phyloP scores from a whole-genome alignment of 2,329 filamentous ascomycete species.

The Trichoderma afroharzianum region DNA sequence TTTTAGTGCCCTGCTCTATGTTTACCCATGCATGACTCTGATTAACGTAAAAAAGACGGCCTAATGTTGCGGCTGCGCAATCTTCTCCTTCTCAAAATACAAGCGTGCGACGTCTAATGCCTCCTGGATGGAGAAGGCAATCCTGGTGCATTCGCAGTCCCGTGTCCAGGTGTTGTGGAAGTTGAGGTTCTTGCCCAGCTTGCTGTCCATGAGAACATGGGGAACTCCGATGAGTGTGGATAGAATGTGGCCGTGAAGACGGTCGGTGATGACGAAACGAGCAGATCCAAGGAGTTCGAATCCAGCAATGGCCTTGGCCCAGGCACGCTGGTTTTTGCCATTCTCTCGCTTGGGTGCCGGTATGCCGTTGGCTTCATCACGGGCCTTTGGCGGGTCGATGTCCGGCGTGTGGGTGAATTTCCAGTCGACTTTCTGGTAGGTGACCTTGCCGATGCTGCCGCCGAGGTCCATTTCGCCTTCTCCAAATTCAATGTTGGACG shows the following conservation, averaged over 20 bases:
- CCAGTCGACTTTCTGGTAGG: constrained; percentile 11
- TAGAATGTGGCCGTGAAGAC: constrained; percentile 3
- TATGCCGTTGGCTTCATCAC: background rate
- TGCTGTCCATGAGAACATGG: constrained; percentile 13
- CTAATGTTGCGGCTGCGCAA: background rate
- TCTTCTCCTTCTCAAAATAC: constrained; percentile 5
- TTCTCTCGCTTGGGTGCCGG: constrained; percentile 7
- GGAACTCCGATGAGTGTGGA: constrained; percentile 8
- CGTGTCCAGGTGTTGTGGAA: constrained; percentile 12
- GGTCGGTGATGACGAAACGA: constrained; percentile 8
- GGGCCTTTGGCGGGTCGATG: constrained; percentile 4
- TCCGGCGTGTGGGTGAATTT: constrained; percentile 12
- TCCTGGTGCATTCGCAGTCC: constrained; percentile 3
- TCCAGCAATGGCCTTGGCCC: constrained; percentile 10
- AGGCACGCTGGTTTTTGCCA: constrained; percentile 8
- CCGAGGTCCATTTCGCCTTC: constrained; percentile 5
- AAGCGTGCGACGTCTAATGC: constrained; percentile 5
- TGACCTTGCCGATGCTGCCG: constrained; percentile 5
- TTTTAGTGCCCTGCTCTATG: background rate
- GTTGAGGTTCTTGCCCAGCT: constrained; percentile 9
- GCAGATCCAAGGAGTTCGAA: constrained; percentile 10
- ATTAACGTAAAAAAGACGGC: background rate
- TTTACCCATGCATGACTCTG: background rate
- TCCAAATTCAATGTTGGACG: background rate
- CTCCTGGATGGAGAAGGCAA: background rate